A percentile compares a stretch with the other conserved stretches of the same genome.
Conservation (phyloP, 1,139 yeast species). For the Hyphopichia wangnamkhiaoensis region DNA sequence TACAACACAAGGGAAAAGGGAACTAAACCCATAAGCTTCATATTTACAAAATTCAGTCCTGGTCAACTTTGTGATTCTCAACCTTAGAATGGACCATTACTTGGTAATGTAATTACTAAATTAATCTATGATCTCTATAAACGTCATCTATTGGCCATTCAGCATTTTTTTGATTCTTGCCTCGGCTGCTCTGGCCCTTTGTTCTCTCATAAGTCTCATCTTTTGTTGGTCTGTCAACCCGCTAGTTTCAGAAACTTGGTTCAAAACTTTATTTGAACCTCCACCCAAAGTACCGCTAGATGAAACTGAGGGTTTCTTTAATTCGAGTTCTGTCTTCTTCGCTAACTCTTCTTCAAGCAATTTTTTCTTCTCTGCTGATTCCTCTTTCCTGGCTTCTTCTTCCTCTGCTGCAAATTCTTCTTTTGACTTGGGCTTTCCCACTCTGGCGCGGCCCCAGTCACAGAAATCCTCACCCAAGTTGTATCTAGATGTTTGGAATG, state of each 20-base stretch:
- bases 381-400: conserved; percentile 30
- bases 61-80: not conserved
- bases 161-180: conserved; percentile 56
- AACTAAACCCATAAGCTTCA: conserved; percentile 1
- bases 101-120: too few species aligned
- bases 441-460: conserved; percentile 70
- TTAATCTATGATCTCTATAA: too few species aligned
- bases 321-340: conserved; percentile 38
- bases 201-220: conserved; percentile 82
- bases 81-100: too few species aligned
- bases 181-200: conserved; percentile 95
- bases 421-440: conserved; percentile 64
- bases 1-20: conserved; percentile 7
- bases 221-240: conserved; percentile 65
- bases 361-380: conserved; percentile 38
- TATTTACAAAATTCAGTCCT: conserved; percentile 2
- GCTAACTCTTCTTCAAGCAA: conserved; percentile 43
- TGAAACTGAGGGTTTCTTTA: conserved; percentile 34
- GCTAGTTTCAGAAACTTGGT: conserved; percentile 25
- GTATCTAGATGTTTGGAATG: conserved; percentile 70
- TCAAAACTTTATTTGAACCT: conserved; percentile 9
- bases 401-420: conserved; percentile 58
- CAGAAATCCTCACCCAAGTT: conserved; percentile 67
- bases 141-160: too few species aligned
- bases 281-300: conserved; percentile 33